Conservation (phyloP, 1,139 yeast species). For the Blastobotrys proliferans region DNA sequence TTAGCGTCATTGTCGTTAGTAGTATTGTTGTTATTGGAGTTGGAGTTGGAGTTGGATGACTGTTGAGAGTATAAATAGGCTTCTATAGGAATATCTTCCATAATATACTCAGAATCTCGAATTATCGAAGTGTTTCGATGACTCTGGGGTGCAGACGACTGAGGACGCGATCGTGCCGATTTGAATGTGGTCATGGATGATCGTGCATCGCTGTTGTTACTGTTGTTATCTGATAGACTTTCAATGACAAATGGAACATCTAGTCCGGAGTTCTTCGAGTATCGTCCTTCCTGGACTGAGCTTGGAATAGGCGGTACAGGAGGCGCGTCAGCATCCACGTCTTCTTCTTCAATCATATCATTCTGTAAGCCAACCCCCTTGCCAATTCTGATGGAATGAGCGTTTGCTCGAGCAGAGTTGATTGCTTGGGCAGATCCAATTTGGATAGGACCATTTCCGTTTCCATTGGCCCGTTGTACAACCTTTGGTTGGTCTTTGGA, state of each 20-base stretch:
- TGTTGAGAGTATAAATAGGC: slow-evolving; percentile 22
- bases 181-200: slow-evolving; percentile 4
- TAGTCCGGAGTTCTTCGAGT: slow-evolving; percentile 19
- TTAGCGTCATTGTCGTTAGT: slow-evolving; percentile 2
- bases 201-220: neutral
- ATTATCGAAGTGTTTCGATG: slow-evolving; percentile 1
- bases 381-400: slow-evolving; percentile 26
- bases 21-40: neutral
- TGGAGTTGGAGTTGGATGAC: too few relatives aligned
- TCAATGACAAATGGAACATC: slow-evolving; percentile 26
- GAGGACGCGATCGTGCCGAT: slow-evolving; percentile 10
- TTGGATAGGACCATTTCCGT: slow-evolving; percentile 12
- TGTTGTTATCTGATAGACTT: slow-evolving; percentile 2
- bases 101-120: slow-evolving; percentile 20
- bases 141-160: neutral
- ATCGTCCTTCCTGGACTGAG: slow-evolving; percentile 3
- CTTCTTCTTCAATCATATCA: slow-evolving; percentile 24
- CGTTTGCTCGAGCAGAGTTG: slow-evolving; percentile 20
- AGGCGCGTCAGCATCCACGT: slow-evolving; percentile 4
- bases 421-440: slow-evolving; percentile 21
- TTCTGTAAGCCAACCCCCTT: slow-evolving; percentile 23
- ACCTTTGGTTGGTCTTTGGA: slow-evolving; percentile 13
- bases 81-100: slow-evolving; percentile 25
- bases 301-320: slow-evolving; percentile 1
- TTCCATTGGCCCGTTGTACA: slow-evolving; percentile 4